Evolutionary conservation across 176 grass and related monocot genomes (phyloP).

Genomic region (Lolium perenne): DNA sequence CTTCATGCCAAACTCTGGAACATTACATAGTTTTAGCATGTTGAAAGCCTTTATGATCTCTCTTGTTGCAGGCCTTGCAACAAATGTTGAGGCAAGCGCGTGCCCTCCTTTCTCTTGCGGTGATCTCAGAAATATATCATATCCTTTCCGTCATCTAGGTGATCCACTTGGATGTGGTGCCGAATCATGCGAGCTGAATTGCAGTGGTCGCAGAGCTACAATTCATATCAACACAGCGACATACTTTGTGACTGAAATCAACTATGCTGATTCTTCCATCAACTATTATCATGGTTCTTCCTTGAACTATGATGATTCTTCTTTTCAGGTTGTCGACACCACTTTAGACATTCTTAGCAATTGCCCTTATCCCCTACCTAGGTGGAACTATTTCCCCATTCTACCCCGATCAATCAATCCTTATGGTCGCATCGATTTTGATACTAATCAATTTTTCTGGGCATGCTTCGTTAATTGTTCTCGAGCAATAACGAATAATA

Average conservation of each 20-base stretch:
- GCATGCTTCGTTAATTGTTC: constrained; percentile 50
- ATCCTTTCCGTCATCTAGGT: neutral
- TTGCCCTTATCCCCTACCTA: too few relatives aligned
- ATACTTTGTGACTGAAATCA: neutral
- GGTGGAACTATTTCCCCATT: too few relatives aligned
- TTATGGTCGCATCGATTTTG: too few relatives aligned
- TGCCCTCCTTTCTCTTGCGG: neutral
- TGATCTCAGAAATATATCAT: neutral
- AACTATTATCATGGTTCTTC: too few relatives aligned
- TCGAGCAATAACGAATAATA: too few relatives aligned
- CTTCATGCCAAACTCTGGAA: neutral
- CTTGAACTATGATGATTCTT: too few relatives aligned
- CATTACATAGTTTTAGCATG: neutral
- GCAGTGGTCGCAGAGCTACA: neutral
- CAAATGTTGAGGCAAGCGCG: neutral
- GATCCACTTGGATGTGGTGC: neutral
- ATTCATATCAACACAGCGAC: neutral
- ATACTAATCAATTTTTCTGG: neutral
- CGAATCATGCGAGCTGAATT: neutral
- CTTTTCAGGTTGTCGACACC: too few relatives aligned
- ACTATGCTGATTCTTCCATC: neutral
- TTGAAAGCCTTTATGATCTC: neutral
- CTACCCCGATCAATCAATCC: too few relatives aligned
- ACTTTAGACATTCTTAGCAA: too few relatives aligned
- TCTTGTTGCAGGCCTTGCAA: neutral